These are phyloP conservation scores for Dactylellina drechsleri DNA, from an alignment of 2,329 filamentous ascomycete species.

Conservation along the genomic window DNA sequence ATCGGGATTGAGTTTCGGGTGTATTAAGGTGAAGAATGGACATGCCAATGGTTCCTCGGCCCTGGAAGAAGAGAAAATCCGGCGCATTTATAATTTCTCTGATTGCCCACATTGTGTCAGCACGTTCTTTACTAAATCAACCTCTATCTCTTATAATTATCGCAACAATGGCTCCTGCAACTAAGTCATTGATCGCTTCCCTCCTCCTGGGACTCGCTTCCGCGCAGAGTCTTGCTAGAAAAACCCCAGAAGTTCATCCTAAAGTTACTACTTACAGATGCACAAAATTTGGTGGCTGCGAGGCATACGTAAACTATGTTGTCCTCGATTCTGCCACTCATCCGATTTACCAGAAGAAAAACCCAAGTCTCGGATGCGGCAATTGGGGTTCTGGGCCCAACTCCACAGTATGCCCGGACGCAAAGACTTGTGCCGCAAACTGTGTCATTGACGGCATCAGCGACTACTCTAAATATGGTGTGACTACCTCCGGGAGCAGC, in stretches of 20 bases:
- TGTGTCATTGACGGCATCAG: slow-evolving; percentile 68
- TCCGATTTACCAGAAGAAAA: slow-evolving; percentile 63
- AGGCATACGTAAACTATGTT: slow-evolving; percentile 64
- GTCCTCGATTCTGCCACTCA: slow-evolving; percentile 67
- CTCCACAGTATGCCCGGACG: slow-evolving; percentile 65
- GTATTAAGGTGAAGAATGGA: slow-evolving; percentile 21
- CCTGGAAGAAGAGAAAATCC: slow-evolving; percentile 2
- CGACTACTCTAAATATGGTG: slow-evolving; percentile 66
- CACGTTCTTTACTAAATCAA: background rate
- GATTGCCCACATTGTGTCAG: too few relatives aligned
- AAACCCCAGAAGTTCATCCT: slow-evolving; percentile 65
- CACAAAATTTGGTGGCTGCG: slow-evolving; percentile 66
- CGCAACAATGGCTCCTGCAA: slow-evolving; percentile 34
- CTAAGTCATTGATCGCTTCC: slow-evolving; percentile 48
- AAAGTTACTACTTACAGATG: slow-evolving; percentile 67
- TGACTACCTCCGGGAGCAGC: slow-evolving; percentile 61
- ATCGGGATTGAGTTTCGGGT: slow-evolving; percentile 30
- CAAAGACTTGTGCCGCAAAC: slow-evolving; percentile 67
- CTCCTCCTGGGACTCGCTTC: slow-evolving; percentile 58
- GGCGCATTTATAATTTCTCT: slow-evolving; percentile 38
- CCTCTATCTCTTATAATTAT: slow-evolving; percentile 12
- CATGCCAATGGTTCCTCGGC: slow-evolving; percentile 21
- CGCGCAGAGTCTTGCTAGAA: slow-evolving; percentile 63
- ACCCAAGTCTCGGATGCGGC: slow-evolving; percentile 60
- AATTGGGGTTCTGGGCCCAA: slow-evolving; percentile 62